phyloP scores from a whole-genome alignment of 495 filamentous ascomycete species.

The Aspergillus incahuasiensis region DNA sequence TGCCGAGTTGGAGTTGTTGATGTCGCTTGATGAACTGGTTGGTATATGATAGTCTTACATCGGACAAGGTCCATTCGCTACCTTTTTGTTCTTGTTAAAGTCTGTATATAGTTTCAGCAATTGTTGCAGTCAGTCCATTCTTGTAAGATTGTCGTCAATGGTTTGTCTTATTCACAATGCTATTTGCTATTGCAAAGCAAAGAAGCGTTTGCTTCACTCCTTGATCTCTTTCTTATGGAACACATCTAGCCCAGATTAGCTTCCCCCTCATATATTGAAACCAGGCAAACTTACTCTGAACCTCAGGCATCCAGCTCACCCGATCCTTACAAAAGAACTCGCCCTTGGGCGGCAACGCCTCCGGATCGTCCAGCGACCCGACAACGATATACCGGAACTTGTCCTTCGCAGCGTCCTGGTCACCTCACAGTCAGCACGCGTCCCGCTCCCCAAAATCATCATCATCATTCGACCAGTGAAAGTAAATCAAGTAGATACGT shows the following conservation, averaged over 20 bases:
- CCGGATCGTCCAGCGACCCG: conserved; percentile 60
- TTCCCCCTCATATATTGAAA: neutral
- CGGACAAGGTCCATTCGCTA: no score
- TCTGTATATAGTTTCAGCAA: no score
- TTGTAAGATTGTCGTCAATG: no score
- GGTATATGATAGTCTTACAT: no score
- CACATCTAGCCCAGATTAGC: neutral
- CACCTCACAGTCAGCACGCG: no score
- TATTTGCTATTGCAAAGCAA: neutral
- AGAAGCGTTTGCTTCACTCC: conserved; percentile 33
- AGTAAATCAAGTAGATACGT: conserved; percentile 15
- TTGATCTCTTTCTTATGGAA: conserved; percentile 54
- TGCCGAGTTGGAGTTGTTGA: no score
- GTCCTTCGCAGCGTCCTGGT: conserved; percentile 49
- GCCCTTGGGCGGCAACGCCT: conserved; percentile 58
- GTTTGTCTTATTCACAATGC: neutral
- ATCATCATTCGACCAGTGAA: no score
- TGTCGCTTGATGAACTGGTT: no score
- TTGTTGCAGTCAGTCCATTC: no score
- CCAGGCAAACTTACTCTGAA: conserved; percentile 41
- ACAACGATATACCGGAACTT: conserved; percentile 60
- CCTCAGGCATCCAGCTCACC: conserved; percentile 60
- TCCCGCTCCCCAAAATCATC: no score
- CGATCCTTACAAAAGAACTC: conserved; percentile 63
- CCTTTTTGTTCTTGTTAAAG: no score